Conservation (phyloP, 106 monocot species). For the Dendrobium chrysotoxum region DNA sequence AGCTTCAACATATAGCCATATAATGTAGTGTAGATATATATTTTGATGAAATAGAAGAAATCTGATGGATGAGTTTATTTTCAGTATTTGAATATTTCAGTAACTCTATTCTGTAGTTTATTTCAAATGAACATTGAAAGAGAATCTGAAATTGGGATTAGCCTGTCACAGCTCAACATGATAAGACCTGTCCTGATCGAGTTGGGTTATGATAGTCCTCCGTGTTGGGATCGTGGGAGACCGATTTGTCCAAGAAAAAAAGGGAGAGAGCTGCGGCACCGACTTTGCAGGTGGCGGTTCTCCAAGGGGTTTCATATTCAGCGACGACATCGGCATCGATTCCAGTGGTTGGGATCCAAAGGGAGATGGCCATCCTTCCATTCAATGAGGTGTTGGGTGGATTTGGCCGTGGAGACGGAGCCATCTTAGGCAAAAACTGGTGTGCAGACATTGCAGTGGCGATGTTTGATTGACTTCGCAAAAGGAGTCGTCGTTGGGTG, state of each 20-base stretch:
- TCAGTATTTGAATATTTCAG: too few relatives aligned
- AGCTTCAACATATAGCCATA: too few relatives aligned
- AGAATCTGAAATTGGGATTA: too few relatives aligned
- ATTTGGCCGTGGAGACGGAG: slow-evolving; percentile 17
- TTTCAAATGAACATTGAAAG: too few relatives aligned
- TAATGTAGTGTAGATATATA: too few relatives aligned
- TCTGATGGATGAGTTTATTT: too few relatives aligned
- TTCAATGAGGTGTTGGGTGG: slow-evolving; percentile 64
- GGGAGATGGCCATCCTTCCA: slow-evolving; percentile 78
- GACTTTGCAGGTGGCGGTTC: slow-evolving; percentile 72
- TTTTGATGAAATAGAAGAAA: too few relatives aligned
- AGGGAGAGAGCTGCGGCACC: slow-evolving; percentile 39
- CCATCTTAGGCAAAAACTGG: slow-evolving; percentile 29
- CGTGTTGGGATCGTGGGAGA: slow-evolving; percentile 47
- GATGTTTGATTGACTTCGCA: slow-evolving; percentile 75
- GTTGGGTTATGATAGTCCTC: too few relatives aligned
- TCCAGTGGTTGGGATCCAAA: slow-evolving; percentile 45
- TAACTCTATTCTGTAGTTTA: too few relatives aligned
- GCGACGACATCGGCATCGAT: slow-evolving; percentile 77
- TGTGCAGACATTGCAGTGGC: slow-evolving; percentile 37
- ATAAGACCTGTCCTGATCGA: too few relatives aligned
- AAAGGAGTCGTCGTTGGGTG: slow-evolving; percentile 34
- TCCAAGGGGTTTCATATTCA: slow-evolving; percentile 90
- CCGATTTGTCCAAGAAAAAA: slow-evolving; percentile 35
- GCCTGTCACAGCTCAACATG: too few relatives aligned